Base-by-base conservation (phyloP, 78 protist species). In the Acrasis kona region DNA sequence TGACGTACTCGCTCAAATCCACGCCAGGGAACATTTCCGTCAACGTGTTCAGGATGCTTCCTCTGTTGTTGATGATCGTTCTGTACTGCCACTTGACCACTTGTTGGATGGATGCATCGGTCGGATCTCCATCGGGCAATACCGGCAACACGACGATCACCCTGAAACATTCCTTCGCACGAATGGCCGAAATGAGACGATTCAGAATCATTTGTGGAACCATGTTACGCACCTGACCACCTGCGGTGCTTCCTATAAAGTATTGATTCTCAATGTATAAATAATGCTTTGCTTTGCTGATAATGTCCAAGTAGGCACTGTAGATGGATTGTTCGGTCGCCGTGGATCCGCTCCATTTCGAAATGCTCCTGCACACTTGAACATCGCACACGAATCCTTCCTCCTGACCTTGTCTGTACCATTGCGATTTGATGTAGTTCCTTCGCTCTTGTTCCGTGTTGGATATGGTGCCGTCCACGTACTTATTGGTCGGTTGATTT, bases 211-310 rank as follows among this genome's bases (percentile, higher is more conserved):
- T 19, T n/a, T 50, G 34, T 50, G 61, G 34, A 50, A 50, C 19
- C 19, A 19, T 50, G 19, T 50, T 50, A n/a, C 19, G 34, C 19
- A 50, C 61, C 19, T 19, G 34, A 50, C 61, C 61, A 50, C 61
- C 61, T 50, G 61, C 61, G 19, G 61, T 50, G 19, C 34, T n/a
- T n/a, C 61, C 19, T n/a, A 84, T 76, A 58, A 88, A 84, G 29
- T 80, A 88, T 76, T 92, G 96, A 31, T 90, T 83, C 41, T 90
- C 96, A 50, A 91, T 89, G 69, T 91, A 91, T 9, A 91, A 68
- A 27, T 66, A 91, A 58, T 84, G 88, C 67, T 89, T 67, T 6
- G 96, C 83, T 12, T 71, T 73, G 29, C 39, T 79, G 10, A 91
- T 91, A 30, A 77, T 77, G 10, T 84, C 80, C 27, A 87, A 12